Base-by-base conservation (phyloP, 352 stramenopile genomes). In the Phytophthora ramorum region DNA sequence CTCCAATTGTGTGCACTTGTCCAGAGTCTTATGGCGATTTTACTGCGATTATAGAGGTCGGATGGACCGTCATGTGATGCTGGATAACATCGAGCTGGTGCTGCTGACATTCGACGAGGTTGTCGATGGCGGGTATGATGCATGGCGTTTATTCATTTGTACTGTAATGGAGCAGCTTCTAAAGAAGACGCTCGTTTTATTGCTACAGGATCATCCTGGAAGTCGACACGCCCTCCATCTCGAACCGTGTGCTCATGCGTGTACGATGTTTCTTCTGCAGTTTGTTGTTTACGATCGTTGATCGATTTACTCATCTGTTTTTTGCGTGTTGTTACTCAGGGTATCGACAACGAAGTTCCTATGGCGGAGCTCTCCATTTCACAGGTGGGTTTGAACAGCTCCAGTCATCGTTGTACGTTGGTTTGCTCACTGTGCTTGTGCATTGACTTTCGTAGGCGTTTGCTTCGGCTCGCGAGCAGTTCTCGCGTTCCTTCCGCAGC, bases 71-170 rank as follows among this genome's bases (percentile, higher is more conserved):
- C 83, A 95, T 57, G 89, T 93, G 59, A 91, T 97, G 69, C 69
- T 97, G 20, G 90, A 97, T 73, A 97, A 97, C 78, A 94, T 97
- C 47, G 91, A 97, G 67, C 61, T 96, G 40, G 90, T 97, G 55
- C 76, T 97, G 35, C 71, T 97, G 44, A 94, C 89, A 12, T 90
- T 96, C 52, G 91, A 97, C 58, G 91, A 97, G 75, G 86, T 97
- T 57, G 87, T 97, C 38, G 91, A 97, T 51, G 90, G 90, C 52
- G 91, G 91, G 81, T 93, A 78, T 55, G 81, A 67, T 48, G 24
- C 8, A 50, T 2, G 32, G n/a, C 13, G 7, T 12, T 40, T 45
- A 38, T 13, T n/a, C 16, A 43, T 4, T 49, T 60, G 17, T 52
- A 26, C 59, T 48, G 58, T 43, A 14, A 43, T 43, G 37, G 16